Percentiles rank a stretch among this genome's conserved stretches.
Conservation (phyloP, 148 eudicot species). For the Silene conica region DNA sequence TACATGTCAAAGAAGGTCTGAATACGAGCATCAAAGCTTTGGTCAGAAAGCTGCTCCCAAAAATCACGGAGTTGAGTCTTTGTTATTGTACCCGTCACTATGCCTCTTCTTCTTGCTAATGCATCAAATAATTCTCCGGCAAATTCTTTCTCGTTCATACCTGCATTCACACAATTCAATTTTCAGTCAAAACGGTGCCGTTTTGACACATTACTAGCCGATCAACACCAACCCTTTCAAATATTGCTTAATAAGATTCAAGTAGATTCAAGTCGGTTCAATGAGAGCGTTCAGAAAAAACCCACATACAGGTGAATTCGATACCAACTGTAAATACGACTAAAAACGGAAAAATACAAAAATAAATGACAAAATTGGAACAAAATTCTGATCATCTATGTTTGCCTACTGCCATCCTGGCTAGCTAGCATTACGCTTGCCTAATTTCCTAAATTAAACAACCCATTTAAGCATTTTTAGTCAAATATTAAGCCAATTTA, state of each 20-base stretch:
- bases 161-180: constrained; percentile 23
- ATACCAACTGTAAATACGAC: too few relatives aligned
- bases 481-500: not conserved
- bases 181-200: not conserved
- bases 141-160: constrained; percentile 52
- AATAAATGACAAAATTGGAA: too few relatives aligned
- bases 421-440: not conserved
- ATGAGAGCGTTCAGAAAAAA: not conserved
- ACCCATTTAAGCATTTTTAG: not conserved
- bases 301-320: not conserved
- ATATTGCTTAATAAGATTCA: too few relatives aligned
- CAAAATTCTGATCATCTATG: too few relatives aligned
- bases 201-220: not conserved
- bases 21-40: constrained; percentile 51
- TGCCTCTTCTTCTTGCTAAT: constrained; percentile 43
- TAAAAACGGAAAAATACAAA: too few relatives aligned
- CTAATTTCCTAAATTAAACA: not conserved
- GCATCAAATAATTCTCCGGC: constrained; percentile 50
- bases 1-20: constrained; percentile 62
- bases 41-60: constrained; percentile 53
- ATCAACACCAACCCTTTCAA: not conserved
- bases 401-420: not conserved
- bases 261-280: not conserved
- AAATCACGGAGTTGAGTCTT: constrained; percentile 40
- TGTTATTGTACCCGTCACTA: constrained; percentile 30